Evolutionary conservation across 768 basidiomycete species (phyloP), one percentile per base, ranked within the genome.

Genomic region (Auricularia auricula-judae): DNA sequence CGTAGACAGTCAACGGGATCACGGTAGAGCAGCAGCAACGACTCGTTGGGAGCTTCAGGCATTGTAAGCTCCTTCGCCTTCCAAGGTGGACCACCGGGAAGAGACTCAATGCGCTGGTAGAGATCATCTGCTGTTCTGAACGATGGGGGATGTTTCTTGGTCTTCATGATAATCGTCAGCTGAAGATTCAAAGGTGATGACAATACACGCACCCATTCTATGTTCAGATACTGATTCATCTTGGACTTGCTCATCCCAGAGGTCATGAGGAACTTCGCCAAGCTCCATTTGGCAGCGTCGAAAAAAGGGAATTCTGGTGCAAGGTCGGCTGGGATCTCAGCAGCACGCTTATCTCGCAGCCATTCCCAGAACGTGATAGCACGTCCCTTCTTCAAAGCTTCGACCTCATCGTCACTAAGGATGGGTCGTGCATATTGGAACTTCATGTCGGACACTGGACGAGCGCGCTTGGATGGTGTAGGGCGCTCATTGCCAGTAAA

Each of bases 221-320:
- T 65, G 36, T 74, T 73, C 18, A 78, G 66, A 58, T 75, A 76
- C 7, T 69, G 62, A 43, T 78, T 68, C 0, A 72, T 75, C 62
- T 73, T 68, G 1, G 62, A 71, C 21, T 76, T 68, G 70, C 3
- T 71, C 66, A 51, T 64, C 53, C 70, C 71, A 14, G 67, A 64
- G 2, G 61, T 66, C 51, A 72, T 70, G 34, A 79, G 61, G 75
- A 73, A 78, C 18, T 65, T 51, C 1, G 69, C 77, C 2, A 78
- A 62, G 53, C 74, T 72, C 70, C 75, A 77, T 34, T 78, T 73
- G 1, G 47, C 47, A 21, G 47, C 14, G 4, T 21, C 16, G 16
- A 21, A 16, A 18, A 51, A 51, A 4, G 47, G 47, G 21, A 51
- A 51, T 3, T 51, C 16, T 1, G 47, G 47, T 21, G 47, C 16